Conservation (phyloP, 805 yeast species). For the Tetrapisispora taiwanensis region DNA sequence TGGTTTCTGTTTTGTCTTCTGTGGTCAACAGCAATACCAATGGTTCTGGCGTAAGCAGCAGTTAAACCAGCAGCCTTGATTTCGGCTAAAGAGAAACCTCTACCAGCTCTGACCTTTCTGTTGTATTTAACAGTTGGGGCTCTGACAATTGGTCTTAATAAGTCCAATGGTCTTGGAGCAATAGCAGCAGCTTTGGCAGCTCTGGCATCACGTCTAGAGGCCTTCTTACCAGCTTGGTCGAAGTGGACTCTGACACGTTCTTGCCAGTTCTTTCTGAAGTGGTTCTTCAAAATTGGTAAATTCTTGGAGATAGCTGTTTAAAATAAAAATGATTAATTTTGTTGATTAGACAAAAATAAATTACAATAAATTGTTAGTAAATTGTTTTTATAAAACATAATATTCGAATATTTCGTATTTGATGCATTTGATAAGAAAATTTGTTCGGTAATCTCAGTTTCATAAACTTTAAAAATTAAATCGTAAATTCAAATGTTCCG, state of each 20-base stretch:
- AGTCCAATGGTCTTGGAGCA: constrained; percentile 97
- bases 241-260: constrained; percentile 98
- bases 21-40: constrained; percentile 99
- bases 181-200: constrained; percentile 84
- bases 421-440: no score
- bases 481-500: no score
- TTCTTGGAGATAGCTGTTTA: constrained; percentile 87
- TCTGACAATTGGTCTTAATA: constrained; percentile 95
- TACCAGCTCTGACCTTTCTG: constrained; percentile 99
- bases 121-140: constrained; percentile 98
- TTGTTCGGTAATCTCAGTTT: no score
- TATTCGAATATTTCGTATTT: no score
- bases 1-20: constrained; percentile 98
- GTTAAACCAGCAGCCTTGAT: constrained; percentile 94
- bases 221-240: constrained; percentile 99
- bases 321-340: neutral
- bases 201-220: constrained; percentile 91
- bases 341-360: no score
- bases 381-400: no score
- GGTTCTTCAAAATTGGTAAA: constrained; percentile 98
- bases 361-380: neutral
- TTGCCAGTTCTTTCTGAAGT: constrained; percentile 99
- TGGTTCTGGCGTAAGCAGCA: constrained; percentile 92
- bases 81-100: constrained; percentile 98
- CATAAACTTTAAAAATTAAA: no score